These are phyloP conservation scores for Rhodomyrtus psidioides DNA, from an alignment of 441 rosid genomes.

Conservation along the genomic window DNA sequence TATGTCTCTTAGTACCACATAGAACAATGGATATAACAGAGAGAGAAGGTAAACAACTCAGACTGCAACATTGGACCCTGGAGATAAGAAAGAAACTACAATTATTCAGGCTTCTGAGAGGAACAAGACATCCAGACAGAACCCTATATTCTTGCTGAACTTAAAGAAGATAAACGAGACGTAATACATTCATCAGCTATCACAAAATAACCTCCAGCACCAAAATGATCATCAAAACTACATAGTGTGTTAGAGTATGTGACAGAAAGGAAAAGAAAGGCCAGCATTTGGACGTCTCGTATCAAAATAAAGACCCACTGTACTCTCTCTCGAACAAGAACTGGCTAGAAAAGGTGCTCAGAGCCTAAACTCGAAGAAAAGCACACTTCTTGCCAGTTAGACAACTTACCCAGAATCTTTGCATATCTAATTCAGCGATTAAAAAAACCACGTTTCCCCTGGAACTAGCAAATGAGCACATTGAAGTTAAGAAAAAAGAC, in stretches of 20 bases:
- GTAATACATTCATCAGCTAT: background rate
- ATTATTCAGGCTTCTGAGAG: background rate
- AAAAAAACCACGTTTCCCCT: background rate
- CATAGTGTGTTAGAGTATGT: background rate
- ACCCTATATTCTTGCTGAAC: background rate
- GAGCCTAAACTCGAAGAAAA: background rate
- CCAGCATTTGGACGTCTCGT: background rate
- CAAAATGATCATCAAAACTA: background rate
- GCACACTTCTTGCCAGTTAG: background rate
- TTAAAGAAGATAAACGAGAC: background rate
- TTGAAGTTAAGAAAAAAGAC: background rate
- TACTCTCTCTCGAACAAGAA: background rate
- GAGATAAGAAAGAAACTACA: background rate
- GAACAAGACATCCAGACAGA: background rate
- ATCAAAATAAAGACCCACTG: background rate
- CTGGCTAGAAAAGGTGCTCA: background rate
- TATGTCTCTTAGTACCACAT: background rate
- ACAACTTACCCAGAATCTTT: background rate
- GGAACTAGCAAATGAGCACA: background rate
- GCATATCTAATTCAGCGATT: background rate
- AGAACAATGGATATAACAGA: background rate
- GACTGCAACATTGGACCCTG: background rate
- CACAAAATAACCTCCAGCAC: background rate
- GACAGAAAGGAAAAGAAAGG: background rate
- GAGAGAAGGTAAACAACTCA: background rate